Evolutionary conservation across 2,329 filamentous ascomycete genomes (phyloP), one percentile per base, ranked within the genome.

Genomic region (Ambrosiella beaveri): DNA sequence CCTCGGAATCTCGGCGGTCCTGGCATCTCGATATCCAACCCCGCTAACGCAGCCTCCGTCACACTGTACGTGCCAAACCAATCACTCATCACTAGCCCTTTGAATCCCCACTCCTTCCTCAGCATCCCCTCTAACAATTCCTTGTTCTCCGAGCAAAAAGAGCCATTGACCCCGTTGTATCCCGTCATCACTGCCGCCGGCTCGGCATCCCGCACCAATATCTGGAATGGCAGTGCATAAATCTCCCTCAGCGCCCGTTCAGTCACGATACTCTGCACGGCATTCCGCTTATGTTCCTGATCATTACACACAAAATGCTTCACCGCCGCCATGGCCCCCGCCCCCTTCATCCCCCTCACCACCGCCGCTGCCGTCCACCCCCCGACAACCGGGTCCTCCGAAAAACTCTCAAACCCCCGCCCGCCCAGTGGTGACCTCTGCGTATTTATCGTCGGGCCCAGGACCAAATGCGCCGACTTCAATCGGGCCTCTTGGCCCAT

Each of bases 381-480:
- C 27, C 77, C 73, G 27, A 81, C 70, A 63, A 80, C 72, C 11
- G 78, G 78, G 63, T 81, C 79, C 64, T 81, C 77, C 49, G 75
- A 71, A 54, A 80, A 72, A 7, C 76, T 80, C 67, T 81, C 78
- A 62, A 81, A 81, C 41, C 78, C 78, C 56, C 78, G 74, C 8
- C 79, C 78, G 27, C 78, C 78, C 1, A 81, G 71, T n/a, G 77
- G 79, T 4, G 74, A 76, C 53, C 79, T 73, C 64, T 80, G 77
- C 72, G 81, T 81, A 65, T 81, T 81, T 65, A 82, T 79, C 19
- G 80, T 83, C 3, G 80, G 80, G 0, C 80, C 80, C 0, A 94
- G 76, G 15, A 88, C 68, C 8, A 89, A 79, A 66, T 94, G 82
- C 37, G 90, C 74, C 38, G 87, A 87, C 63, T 84, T 82, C 8